Conservation (phyloP, 75 land plant species). For the Selaginella moellendorffii region DNA sequence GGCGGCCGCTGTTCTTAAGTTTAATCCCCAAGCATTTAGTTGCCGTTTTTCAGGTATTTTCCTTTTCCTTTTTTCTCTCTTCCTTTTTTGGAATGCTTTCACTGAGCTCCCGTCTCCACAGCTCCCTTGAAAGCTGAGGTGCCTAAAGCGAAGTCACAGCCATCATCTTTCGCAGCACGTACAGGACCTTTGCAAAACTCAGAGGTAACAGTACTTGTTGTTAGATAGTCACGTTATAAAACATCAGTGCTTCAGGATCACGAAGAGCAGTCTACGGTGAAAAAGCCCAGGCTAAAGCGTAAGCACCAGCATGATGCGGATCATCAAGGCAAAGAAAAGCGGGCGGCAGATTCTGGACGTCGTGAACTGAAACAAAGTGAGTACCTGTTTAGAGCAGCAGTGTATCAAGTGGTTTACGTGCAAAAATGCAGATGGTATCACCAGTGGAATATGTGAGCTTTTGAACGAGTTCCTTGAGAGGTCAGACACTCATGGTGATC, state of each 20-base stretch:
- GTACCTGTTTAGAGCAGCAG: no score
- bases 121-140: neutral
- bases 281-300: constrained; percentile 7
- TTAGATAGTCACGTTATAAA: no score
- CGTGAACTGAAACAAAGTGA: constrained; percentile 1
- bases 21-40: constrained; percentile 50
- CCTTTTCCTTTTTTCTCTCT: no score
- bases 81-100: no score
- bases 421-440: constrained; percentile 40
- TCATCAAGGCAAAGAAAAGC: constrained; percentile 4
- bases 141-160: neutral
- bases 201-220: no score
- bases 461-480: constrained; percentile 61
- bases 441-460: constrained; percentile 37
- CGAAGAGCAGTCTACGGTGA: neutral
- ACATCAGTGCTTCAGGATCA: neutral
- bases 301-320: constrained; percentile 25
- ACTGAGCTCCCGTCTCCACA: neutral
- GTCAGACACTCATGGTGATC: constrained; percentile 52
- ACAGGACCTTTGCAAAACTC: neutral
- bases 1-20: constrained; percentile 42
- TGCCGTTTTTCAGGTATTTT: neutral
- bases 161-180: neutral
- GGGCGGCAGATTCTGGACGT: neutral
- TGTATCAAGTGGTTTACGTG: no score